Evolutionary conservation across 371 early-diverging fungal species (phyloP).

Genomic region (Rhizopus sp.): DNA sequence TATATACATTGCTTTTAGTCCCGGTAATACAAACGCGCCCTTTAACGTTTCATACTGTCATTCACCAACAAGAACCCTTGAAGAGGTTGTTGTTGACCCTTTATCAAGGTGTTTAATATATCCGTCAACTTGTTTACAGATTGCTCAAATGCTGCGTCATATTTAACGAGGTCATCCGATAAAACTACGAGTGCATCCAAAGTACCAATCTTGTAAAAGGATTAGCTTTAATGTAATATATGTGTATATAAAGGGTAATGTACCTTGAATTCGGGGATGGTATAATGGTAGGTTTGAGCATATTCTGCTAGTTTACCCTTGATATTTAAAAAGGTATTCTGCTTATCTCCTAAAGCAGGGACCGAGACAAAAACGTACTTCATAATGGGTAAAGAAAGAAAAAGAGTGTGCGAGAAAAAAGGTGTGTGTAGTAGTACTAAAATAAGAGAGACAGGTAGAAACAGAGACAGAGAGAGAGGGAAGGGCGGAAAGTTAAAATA

Average conservation of each 20-base stretch:
- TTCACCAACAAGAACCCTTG: conserved; percentile 71
- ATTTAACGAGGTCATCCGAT: conserved; percentile 91
- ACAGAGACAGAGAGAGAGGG: neutral
- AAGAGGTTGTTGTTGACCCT: conserved; percentile 34
- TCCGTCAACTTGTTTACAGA: conserved; percentile 82
- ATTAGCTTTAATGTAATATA: neutral
- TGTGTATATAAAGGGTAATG: neutral
- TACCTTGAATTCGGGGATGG: conserved; percentile 62
- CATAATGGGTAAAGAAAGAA: conserved; percentile 21
- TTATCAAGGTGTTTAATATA: conserved; percentile 67
- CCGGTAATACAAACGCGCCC: neutral
- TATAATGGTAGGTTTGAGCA: conserved; percentile 42
- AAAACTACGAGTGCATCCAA: conserved; percentile 88
- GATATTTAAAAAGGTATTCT: conserved; percentile 47
- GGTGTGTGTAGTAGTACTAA: neutral
- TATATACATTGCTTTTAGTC: conserved; percentile 22
- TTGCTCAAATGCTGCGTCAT: conserved; percentile 77
- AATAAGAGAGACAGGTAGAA: neutral
- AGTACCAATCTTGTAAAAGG: conserved; percentile 80
- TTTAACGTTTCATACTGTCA: conserved; percentile 64
- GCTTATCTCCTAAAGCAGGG: conserved; percentile 51
- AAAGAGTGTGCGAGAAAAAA: neutral
- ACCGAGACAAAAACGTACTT: conserved; percentile 54
- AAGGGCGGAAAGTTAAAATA: conserved; percentile 3
- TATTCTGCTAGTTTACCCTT: conserved; percentile 43